phyloP scores from a whole-genome alignment of 2,329 filamentous ascomycete genomes.

The Pseudocercospora eumusae region DNA sequence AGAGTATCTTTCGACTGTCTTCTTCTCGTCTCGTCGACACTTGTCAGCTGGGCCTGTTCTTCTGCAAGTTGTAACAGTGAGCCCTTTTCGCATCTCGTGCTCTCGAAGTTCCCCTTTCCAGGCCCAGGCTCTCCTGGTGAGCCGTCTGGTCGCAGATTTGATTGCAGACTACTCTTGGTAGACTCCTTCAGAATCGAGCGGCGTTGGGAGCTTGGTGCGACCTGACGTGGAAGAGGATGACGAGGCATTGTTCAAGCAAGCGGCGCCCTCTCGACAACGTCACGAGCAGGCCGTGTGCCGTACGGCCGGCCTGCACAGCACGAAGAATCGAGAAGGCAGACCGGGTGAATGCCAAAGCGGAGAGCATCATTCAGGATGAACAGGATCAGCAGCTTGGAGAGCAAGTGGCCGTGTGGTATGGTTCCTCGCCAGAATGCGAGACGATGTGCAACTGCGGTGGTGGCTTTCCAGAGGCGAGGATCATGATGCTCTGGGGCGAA shows the following conservation, averaged over 20 bases:
- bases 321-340: not conserved
- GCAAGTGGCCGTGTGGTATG: not conserved
- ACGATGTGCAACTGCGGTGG: not conserved
- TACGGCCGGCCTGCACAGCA: not conserved
- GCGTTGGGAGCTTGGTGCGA: not conserved
- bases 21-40: not conserved
- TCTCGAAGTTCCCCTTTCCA: not conserved
- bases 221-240: not conserved
- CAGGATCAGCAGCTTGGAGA: not conserved
- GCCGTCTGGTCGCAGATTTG: not conserved
- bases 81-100: not conserved
- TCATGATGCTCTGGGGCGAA: not conserved
- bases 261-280: not conserved
- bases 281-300: not conserved
- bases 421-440: not conserved
- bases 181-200: not conserved
- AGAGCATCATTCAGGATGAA: not conserved
- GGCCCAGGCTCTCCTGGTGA: not conserved
- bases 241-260: not conserved
- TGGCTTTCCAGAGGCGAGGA: not conserved
- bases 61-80: not conserved
- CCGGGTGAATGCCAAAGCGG: not conserved
- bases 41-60: not conserved
- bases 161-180: not conserved
- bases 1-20: too few relatives aligned